Evolutionary conservation across 78 protist genomes (phyloP).

Genomic region (Dictyostelium capitatum): DNA sequence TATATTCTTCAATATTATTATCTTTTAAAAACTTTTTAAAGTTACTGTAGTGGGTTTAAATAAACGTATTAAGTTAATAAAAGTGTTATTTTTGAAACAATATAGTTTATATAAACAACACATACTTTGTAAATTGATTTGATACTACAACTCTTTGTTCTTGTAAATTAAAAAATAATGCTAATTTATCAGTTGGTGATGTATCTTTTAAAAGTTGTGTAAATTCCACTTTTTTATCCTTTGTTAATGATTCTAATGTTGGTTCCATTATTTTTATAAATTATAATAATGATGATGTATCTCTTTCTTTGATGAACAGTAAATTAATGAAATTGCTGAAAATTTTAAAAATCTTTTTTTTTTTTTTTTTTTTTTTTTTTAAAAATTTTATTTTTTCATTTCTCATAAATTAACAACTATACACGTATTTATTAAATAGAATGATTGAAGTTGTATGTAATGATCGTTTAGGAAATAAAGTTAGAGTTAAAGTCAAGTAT

Average conservation of each 20-base stretch:
- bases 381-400: background rate
- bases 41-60: too few species aligned
- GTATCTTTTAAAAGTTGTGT: constrained; percentile 11
- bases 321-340: too few species aligned
- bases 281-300: too few species aligned
- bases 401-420: background rate
- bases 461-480: constrained; percentile 97
- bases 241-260: background rate
- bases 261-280: background rate
- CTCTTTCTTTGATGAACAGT: background rate
- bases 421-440: background rate
- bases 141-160: constrained; percentile 50
- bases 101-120: background rate
- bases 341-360: too few species aligned
- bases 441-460: constrained; percentile 97
- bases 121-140: constrained; percentile 54
- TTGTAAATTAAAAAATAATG: constrained; percentile 64
- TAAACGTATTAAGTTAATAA: background rate
- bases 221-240: constrained; percentile 36
- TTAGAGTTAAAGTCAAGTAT: constrained; percentile 94
- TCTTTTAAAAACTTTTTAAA: constrained; percentile 39
- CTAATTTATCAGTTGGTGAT: constrained; percentile 37
- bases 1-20: constrained; percentile 42
- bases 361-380: too few species aligned
- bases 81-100: background rate